A percentile compares a stretch with the other conserved stretches of the same genome.
Evolutionary conservation across 176 grass and related monocot species (phyloP).

Genomic region (Canna indica): DNA sequence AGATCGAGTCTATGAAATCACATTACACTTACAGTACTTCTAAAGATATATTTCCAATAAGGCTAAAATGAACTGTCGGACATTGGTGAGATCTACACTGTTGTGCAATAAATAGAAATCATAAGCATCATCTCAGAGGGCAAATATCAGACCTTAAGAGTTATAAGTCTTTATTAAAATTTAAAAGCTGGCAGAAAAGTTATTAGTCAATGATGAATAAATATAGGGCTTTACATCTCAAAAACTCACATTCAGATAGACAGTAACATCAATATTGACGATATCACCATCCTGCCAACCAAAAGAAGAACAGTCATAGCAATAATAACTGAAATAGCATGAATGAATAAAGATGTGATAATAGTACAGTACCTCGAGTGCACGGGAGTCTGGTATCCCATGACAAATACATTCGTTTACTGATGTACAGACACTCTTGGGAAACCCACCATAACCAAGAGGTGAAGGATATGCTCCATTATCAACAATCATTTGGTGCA

Average conservation of each 20-base stretch:
- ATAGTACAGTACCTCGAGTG: slow-evolving; percentile 55
- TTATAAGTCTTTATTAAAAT: not conserved
- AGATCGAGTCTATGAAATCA: not conserved
- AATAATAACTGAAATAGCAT: not conserved
- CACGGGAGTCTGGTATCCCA: slow-evolving; percentile 87
- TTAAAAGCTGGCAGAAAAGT: not conserved
- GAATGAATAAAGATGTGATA: slow-evolving; percentile 4
- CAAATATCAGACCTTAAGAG: not conserved
- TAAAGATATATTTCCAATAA: not conserved
- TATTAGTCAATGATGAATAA: not conserved
- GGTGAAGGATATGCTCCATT: slow-evolving; percentile 95
- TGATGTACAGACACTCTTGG: slow-evolving; percentile 92
- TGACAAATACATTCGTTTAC: slow-evolving; percentile 97
- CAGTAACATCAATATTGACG: slow-evolving; percentile 95
- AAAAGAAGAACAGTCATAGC: not conserved
- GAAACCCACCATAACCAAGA: slow-evolving; percentile 78
- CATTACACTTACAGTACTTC: not conserved
- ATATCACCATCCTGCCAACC: slow-evolving; percentile 80
- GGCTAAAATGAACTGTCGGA: not conserved
- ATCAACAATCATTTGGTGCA: slow-evolving; percentile 88
- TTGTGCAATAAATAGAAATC: not conserved
- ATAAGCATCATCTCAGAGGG: not conserved
- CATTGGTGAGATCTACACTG: not conserved
- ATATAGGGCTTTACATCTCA: not conserved
- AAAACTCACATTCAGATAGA: slow-evolving; percentile 83